Evolutionary conservation across 2,329 filamentous ascomycete species (phyloP).

Genomic region (Botryotinia globosa): DNA sequence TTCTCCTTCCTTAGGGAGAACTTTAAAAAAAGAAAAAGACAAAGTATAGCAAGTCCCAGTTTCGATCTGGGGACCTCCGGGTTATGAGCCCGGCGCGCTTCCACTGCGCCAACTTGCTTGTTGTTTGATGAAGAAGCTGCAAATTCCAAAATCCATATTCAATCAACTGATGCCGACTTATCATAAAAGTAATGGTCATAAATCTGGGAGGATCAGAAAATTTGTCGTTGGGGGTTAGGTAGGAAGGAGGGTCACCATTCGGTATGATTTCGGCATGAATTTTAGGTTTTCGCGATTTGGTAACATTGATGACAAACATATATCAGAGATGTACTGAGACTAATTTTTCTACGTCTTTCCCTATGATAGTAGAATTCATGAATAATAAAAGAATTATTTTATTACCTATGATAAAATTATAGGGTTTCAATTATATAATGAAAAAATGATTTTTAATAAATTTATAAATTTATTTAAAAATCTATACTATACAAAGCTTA

Average conservation of each 20-base stretch:
- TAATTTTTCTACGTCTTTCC: too few relatives aligned
- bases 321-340: too few relatives aligned
- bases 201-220: neutral
- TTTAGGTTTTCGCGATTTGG: neutral
- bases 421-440: too few relatives aligned
- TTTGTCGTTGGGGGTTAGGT: neutral
- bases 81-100: conserved; percentile 42
- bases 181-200: neutral
- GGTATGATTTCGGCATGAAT: neutral
- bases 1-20: too few relatives aligned
- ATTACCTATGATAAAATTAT: too few relatives aligned
- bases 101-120: conserved; percentile 29
- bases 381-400: too few relatives aligned
- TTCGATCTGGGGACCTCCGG: conserved; percentile 40
- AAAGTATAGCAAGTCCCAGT: conserved; percentile 11
- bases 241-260: conserved; percentile 4
- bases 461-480: too few relatives aligned
- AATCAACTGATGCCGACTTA: accelerated
- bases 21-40: too few relatives aligned
- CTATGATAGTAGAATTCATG: too few relatives aligned
- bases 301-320: neutral
- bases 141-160: neutral
- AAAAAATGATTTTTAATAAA: too few relatives aligned
- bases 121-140: accelerated
- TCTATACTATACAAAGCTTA: too few relatives aligned